These are phyloP conservation scores for Massarina eburnea DNA, from an alignment of 2,329 filamentous ascomycete species.

Conservation along the genomic window DNA sequence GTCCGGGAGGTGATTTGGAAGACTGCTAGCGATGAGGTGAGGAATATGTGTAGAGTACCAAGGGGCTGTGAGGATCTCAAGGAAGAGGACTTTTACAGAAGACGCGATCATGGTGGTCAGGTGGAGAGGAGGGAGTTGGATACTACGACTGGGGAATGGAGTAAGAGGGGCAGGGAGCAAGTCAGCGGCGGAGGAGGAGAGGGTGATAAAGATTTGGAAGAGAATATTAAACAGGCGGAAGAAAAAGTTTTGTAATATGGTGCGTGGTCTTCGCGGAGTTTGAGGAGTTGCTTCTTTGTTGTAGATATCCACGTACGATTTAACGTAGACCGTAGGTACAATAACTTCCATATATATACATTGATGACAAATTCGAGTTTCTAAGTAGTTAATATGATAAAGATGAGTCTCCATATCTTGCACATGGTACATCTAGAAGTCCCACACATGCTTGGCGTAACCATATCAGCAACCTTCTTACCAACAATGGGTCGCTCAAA, in stretches of 20 bases:
- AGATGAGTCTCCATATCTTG: too few relatives aligned
- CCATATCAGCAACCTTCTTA: too few relatives aligned
- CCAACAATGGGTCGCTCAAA: too few relatives aligned
- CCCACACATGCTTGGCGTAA: too few relatives aligned
- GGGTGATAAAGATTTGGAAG: conserved; percentile 19
- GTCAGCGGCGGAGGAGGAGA: conserved; percentile 31
- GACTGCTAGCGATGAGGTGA: conserved; percentile 61
- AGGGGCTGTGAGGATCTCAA: conserved; percentile 59
- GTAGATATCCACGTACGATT: too few relatives aligned
- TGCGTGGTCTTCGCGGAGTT: too few relatives aligned
- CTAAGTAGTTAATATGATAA: too few relatives aligned
- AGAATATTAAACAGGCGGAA: conserved; percentile 11
- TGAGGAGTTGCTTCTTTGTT: too few relatives aligned
- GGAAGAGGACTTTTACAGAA: conserved; percentile 24
- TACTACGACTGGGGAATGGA: conserved; percentile 35
- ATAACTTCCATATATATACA: too few relatives aligned
- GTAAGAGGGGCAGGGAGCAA: conserved; percentile 26
- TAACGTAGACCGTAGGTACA: too few relatives aligned
- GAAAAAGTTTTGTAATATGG: background rate
- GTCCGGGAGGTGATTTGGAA: conserved; percentile 82
- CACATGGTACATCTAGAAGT: too few relatives aligned
- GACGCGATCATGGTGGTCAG: conserved; percentile 11
- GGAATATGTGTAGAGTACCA: conserved; percentile 64
- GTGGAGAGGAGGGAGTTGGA: conserved; percentile 25
- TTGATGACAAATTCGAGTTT: too few relatives aligned